A percentile compares a stretch with the other conserved stretches of the same genome.
phyloP scores from a whole-genome alignment of 2,329 filamentous ascomycete genomes.

The Penicillium paneum region DNA sequence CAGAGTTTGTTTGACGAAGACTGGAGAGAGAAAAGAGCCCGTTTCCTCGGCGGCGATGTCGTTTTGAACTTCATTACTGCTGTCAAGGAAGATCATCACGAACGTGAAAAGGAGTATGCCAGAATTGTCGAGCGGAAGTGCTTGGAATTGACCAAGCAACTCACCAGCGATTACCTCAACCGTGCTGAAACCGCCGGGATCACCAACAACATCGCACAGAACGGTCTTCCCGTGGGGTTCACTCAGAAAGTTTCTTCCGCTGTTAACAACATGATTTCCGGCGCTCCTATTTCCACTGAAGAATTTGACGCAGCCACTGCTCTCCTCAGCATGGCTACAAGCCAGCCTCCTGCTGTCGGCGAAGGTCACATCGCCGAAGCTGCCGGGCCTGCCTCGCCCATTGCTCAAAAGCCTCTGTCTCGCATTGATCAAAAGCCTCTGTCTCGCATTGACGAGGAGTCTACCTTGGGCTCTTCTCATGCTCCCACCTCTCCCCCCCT shows the following conservation, averaged over 20 bases:
- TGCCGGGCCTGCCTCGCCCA: background rate
- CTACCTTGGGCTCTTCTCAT: conserved; percentile 5
- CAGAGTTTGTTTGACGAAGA: conserved; percentile 20
- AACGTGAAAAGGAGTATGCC: conserved; percentile 4
- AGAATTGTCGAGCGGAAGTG: conserved; percentile 10
- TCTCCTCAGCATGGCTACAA: conserved; percentile 13
- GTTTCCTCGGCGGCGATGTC: conserved; percentile 16
- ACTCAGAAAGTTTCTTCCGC: conserved; percentile 1
- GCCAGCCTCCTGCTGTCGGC: background rate
- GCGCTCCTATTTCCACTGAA: background rate
- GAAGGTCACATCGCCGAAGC: background rate
- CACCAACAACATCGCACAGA: background rate
- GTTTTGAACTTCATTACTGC: conserved; percentile 18
- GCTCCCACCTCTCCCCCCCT: conserved; percentile 1
- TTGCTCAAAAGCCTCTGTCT: background rate
- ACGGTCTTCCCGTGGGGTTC: conserved; percentile 1
- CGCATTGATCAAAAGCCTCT: background rate
- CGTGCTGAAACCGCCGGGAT: background rate
- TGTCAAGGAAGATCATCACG: conserved; percentile 12
- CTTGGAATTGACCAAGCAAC: conserved; percentile 6
- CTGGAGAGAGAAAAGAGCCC: conserved; percentile 17
- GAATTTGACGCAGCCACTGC: conserved; percentile 15
- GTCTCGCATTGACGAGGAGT: conserved; percentile 4
- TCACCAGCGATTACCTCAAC: conserved; percentile 11
- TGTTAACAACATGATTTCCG: conserved; percentile 6